A percentile compares a stretch with the other conserved stretches of the same genome.
phyloP scores from a whole-genome alignment of 2,329 filamentous ascomycete genomes.

The Phaeomoniella chlamydospora region DNA sequence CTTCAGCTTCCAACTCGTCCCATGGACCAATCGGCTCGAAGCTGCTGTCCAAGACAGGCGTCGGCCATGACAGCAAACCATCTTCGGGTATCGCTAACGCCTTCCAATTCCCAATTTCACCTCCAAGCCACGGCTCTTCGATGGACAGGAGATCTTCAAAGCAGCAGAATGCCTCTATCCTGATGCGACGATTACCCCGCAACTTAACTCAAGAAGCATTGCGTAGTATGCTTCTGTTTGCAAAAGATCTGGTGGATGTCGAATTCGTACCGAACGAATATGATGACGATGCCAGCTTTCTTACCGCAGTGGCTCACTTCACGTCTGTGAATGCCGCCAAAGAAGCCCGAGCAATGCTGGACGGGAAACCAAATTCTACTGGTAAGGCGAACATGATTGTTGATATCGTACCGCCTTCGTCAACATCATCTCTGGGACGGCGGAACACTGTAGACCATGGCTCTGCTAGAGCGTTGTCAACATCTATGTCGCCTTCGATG shows the following conservation, averaged over 20 bases:
- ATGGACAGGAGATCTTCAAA: constrained; percentile 4
- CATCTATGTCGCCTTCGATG: constrained; percentile 16
- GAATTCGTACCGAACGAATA: constrained; percentile 41
- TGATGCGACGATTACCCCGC: constrained; percentile 45
- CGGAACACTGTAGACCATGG: constrained; percentile 39
- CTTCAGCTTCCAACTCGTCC: background rate
- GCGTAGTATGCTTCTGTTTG: constrained; percentile 50
- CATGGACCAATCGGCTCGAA: background rate
- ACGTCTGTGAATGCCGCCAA: constrained; percentile 40
- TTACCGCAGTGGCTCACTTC: constrained; percentile 45
- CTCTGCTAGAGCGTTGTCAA: constrained; percentile 19
- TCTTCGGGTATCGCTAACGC: background rate
- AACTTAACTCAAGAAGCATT: constrained; percentile 44
- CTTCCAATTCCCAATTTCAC: background rate
- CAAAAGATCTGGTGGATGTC: constrained; percentile 45
- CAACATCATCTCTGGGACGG: constrained; percentile 20
- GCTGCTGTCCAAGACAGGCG: background rate
- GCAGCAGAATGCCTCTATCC: constrained; percentile 24
- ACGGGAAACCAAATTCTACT: constrained; percentile 48
- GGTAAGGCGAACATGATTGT: constrained; percentile 45
- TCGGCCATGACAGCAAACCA: background rate
- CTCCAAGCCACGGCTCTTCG: background rate
- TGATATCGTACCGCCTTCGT: constrained; percentile 31
- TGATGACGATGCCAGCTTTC: constrained; percentile 40
- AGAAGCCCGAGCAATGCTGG: constrained; percentile 42